Evolutionary conservation across 2,329 filamentous ascomycete species (phyloP), one percentile per base, ranked within the genome.

Genomic region (Aspergillus hiratsukae): DNA sequence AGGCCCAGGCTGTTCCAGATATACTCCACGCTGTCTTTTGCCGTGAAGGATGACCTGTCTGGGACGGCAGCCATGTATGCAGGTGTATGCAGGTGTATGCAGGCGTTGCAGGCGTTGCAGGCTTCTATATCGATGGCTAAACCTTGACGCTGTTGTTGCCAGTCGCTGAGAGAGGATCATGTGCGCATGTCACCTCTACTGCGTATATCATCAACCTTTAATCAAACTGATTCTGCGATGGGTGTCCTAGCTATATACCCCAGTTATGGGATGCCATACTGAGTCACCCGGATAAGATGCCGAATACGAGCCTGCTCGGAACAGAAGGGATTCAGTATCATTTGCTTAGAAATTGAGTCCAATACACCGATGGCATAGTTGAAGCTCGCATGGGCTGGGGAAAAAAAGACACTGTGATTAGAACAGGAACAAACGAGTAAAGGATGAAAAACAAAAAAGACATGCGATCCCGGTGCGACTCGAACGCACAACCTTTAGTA

Each of bases 401-500:
- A 37, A 17, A 17, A 35, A 17, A 37, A 37, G 7, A 17, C 14
- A 17, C 7, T 35, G 7, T 37, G 31, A 2, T 6, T 17, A 17
- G 11, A 29, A 3, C 3, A 40, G 37, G 14, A 37, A 37, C 10
- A 37, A 19, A 19, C 5, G 14, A 7, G 40, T 43, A 8, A 11
- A 3, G 40, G n/a, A 54, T 58, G 3, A 54, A 27, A 31, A 28
- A n/a, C 19, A 37, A 37, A 19, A 48, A 60, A 52, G 61, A 46
- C 49, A 49, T 17, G 21, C 66, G 67, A 71, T 62, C 67, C 61
- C 60, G 67, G 61, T 63, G 67, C 65, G 69, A 71, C 68, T 71
- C 68, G 69, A 71, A 72, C 68, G 61, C 68, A 61, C 65, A 68
- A 67, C 68, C 66, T 67, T 66, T 68, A 65, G 68, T 70, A 58